Evolutionary conservation across 257 asterid genomes (phyloP).

Genomic region (Plantago elongata): DNA sequence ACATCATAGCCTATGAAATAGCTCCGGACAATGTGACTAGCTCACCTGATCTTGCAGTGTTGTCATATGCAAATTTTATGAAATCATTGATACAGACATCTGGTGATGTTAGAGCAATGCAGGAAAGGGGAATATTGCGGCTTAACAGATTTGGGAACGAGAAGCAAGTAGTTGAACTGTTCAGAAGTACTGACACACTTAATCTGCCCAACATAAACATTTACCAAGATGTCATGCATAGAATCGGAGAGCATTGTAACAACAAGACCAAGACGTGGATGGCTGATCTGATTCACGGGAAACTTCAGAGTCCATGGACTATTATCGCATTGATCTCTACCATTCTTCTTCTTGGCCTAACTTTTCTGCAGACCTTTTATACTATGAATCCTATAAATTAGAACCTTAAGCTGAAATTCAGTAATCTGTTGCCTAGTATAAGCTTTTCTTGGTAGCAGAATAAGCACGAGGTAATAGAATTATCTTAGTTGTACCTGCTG

Average conservation of each 20-base stretch:
- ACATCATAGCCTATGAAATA: constrained; percentile 33
- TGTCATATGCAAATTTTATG: constrained; percentile 30
- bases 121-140: constrained; percentile 23
- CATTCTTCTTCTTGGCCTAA: constrained; percentile 21
- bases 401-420: not conserved
- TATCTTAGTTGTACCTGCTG: too few species aligned
- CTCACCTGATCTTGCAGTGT: constrained; percentile 2
- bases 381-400: not conserved
- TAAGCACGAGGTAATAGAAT: too few species aligned
- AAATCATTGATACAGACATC: constrained; percentile 28
- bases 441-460: too few species aligned
- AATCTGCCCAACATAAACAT: constrained; percentile 15
- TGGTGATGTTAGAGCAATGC: constrained; percentile 26
- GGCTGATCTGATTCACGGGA: constrained; percentile 29
- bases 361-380: not conserved
- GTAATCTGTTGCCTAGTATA: not conserved
- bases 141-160: constrained; percentile 23
- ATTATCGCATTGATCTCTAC: constrained; percentile 30
- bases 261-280: constrained; percentile 33
- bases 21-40: constrained; percentile 12
- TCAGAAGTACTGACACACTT: constrained; percentile 25
- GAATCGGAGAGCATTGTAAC: constrained; percentile 26
- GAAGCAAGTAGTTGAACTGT: constrained; percentile 27
- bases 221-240: constrained; percentile 18
- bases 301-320: constrained; percentile 38